Evolutionary conservation across 306 rosid genomes (phyloP).

Genomic region (Luffa aegyptiaca): DNA sequence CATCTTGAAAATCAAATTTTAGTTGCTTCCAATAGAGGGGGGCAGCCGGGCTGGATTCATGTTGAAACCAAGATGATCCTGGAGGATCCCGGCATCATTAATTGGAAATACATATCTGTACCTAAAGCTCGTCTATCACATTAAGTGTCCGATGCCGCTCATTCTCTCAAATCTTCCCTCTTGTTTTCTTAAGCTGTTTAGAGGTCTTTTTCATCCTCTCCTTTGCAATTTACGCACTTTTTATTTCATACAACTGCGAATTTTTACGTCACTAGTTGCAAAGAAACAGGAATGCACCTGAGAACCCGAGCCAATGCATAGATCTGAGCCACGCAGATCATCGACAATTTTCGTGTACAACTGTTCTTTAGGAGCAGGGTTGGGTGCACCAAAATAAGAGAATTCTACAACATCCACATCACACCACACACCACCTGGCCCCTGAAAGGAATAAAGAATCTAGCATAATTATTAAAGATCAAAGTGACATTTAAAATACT

Average conservation of each 20-base stretch:
- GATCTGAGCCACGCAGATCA: constrained; percentile 93
- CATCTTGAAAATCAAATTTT: background rate
- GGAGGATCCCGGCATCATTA: background rate
- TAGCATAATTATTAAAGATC: background rate
- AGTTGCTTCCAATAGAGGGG: background rate
- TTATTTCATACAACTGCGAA: background rate
- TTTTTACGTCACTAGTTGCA: background rate
- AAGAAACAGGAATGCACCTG: constrained; percentile 47
- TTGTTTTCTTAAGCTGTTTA: background rate
- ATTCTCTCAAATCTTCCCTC: background rate
- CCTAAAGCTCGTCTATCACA: background rate
- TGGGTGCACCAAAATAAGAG: constrained; percentile 98
- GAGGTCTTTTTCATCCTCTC: background rate
- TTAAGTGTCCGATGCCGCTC: background rate
- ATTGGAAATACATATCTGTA: background rate
- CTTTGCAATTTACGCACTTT: background rate
- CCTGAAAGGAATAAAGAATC: constrained; percentile 30
- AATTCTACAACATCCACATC: constrained; percentile 98
- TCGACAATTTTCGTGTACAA: constrained; percentile 85
- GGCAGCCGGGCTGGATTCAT: background rate
- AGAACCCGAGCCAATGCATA: constrained; percentile 92
- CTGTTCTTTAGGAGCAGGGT: constrained; percentile 94
- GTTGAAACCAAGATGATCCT: background rate
- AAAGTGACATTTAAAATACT: background rate
- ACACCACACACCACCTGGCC: constrained; percentile 99